Base-by-base conservation (phyloP, 1,139 yeast genomes). In the Lodderomyces theae region DNA sequence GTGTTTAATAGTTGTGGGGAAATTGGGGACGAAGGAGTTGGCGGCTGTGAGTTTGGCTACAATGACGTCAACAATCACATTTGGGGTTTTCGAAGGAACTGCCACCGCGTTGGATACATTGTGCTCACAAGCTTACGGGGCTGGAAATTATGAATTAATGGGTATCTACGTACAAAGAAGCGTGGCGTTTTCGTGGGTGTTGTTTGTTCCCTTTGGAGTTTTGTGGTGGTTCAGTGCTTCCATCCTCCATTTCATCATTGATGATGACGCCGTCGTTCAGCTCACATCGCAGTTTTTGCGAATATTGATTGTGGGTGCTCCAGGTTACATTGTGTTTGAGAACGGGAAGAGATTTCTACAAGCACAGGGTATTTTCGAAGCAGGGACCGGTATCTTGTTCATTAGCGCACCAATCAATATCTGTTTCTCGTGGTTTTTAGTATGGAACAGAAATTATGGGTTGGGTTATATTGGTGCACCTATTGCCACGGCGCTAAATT, bases 351-450 rank as follows among this genome's bases (percentile, higher is more conserved):
- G 95, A 47, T 89, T 79, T 54, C 63, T 90, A 44, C 97, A 89
- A 63, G 90, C 95, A 0, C 97, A 90, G 60, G 95, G 95, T 6
- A 86, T 88, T 19, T 89, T 87, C 66, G 94, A 86, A 53, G 96
- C 97, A 0, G 86, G 94, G 4, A 85, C 95, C 1, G 81, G 86
- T 24, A 84, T 88, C 5, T 63, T 89, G 32, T 69, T 86, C 36
- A 62, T 88, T 9, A 79, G 90, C 52, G 92, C 96, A 0, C 96
- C 97, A 0, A 51, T 86, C 21, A 88, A 90, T 59, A 74, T 86
- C 5, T 53, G 80, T 9, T 57, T 85, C 40, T 86, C 90, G 48
- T 87, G 84, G 71, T 55, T 80, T n/a, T 64, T 89, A 30, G 95
- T 89, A 8, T 89, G 95, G 92, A 73, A 84, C 54, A 60, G 67